A percentile compares a stretch with the other conserved stretches of the same genome.
phyloP scores from a whole-genome alignment of 306 rosid genomes.

The Corylus americana region DNA sequence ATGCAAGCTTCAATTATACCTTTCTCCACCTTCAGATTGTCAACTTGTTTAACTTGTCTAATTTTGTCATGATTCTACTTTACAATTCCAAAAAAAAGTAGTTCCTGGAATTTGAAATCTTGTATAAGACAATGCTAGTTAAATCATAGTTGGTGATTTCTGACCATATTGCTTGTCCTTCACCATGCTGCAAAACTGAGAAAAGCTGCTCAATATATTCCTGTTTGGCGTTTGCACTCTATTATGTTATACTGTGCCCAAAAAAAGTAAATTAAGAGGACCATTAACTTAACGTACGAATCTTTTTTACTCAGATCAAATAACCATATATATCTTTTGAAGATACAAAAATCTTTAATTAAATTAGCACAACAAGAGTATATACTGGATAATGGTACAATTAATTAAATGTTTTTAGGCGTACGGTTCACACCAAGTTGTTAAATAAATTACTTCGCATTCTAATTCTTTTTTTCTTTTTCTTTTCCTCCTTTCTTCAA shows the following conservation, averaged over 20 bases:
- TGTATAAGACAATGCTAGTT: background rate
- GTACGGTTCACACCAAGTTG: too few species aligned
- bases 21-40: conserved; percentile 3
- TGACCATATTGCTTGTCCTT: background rate
- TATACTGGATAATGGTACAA: too few species aligned
- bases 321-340: too few species aligned
- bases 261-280: too few species aligned
- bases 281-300: too few species aligned
- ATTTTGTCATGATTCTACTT: background rate
- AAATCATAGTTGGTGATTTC: background rate
- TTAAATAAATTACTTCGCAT: too few species aligned
- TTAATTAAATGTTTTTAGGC: too few species aligned
- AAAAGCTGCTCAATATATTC: background rate
- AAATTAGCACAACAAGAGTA: too few species aligned
- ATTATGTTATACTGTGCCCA: background rate
- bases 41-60: background rate
- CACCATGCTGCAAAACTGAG: background rate
- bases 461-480: too few species aligned
- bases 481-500: too few species aligned
- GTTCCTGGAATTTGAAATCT: background rate
- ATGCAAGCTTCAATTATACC: background rate
- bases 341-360: too few species aligned
- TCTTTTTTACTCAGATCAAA: too few species aligned
- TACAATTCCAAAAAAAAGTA: background rate
- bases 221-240: background rate